Conservation (phyloP, 768 basidiomycete species). For the Russula foetens region DNA sequence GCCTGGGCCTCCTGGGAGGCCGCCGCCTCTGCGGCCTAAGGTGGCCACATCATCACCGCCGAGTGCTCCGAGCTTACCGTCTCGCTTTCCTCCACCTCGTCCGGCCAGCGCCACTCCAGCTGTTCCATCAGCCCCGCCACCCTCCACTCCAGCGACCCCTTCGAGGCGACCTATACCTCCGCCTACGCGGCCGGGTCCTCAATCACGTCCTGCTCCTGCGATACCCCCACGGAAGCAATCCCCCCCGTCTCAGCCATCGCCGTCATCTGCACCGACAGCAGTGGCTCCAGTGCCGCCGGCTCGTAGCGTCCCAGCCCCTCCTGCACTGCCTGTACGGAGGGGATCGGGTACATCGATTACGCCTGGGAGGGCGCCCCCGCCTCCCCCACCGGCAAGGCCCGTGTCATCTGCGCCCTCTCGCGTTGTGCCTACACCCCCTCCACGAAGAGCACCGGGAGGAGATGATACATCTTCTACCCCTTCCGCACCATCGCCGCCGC, state of each 20-base stretch:
- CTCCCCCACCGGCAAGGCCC: constrained; percentile 15
- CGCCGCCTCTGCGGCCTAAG: constrained; percentile 14
- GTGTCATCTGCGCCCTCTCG: constrained; percentile 17
- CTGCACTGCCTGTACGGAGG: constrained; percentile 18
- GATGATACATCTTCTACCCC: neutral
- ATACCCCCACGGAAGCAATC: constrained; percentile 19
- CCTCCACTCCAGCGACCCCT: constrained; percentile 28
- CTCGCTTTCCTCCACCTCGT: constrained; percentile 23
- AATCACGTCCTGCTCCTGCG: constrained; percentile 21
- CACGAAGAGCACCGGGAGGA: constrained; percentile 1
- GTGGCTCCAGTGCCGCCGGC: constrained; percentile 15
- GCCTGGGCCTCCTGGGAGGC: constrained; percentile 26
- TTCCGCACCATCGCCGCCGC: constrained; percentile 12
- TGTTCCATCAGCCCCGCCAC: constrained; percentile 21
- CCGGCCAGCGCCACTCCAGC: constrained; percentile 32
- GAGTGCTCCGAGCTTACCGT: constrained; percentile 20
- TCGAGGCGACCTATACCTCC: constrained; percentile 32
- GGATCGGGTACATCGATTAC: constrained; percentile 4
- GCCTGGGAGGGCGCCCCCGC: constrained; percentile 14
- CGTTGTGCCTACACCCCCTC: constrained; percentile 1
- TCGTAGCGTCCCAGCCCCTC: neutral
- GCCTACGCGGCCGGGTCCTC: constrained; percentile 27
- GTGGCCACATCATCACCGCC: constrained; percentile 19
- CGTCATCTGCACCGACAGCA: neutral
- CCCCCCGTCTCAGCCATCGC: constrained; percentile 20